Conservation (phyloP, 768 basidiomycete species). For the Boletus eberwhitei region DNA sequence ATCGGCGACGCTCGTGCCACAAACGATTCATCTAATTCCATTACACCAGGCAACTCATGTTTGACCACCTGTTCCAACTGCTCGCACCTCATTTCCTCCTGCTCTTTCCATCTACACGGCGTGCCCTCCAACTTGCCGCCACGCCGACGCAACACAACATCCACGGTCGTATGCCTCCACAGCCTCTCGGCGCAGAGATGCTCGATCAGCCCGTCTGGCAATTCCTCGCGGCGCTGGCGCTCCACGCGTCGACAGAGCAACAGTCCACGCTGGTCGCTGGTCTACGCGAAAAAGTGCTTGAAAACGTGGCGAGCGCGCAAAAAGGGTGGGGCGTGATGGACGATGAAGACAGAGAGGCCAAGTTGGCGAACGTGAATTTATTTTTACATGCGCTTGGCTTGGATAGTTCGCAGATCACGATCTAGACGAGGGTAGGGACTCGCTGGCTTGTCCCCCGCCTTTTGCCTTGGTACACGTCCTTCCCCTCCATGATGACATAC, state of each 20-base stretch:
- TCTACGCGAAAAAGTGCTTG: constrained; percentile 90
- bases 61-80: constrained; percentile 80
- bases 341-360: constrained; percentile 71
- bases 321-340: constrained; percentile 64
- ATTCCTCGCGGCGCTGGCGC: constrained; percentile 84
- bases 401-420: constrained; percentile 68
- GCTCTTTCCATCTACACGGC: constrained; percentile 90
- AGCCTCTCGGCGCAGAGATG: constrained; percentile 51
- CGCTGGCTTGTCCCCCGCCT: not conserved
- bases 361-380: constrained; percentile 90
- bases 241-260: constrained; percentile 81
- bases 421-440: constrained; percentile 22
- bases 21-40: constrained; percentile 6
- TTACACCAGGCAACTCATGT: constrained; percentile 72
- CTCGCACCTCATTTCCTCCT: constrained; percentile 71
- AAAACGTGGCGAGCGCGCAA: constrained; percentile 78
- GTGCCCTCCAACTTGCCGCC: constrained; percentile 40
- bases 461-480: too few species aligned
- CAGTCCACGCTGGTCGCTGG: constrained; percentile 83
- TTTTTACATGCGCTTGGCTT: constrained; percentile 79
- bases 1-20: not conserved
- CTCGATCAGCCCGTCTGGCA: constrained; percentile 94
- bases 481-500: not conserved
- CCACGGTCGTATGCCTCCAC: constrained; percentile 61
- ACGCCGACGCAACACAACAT: constrained; percentile 33